Base-by-base conservation (phyloP, 768 basidiomycete species). In the Rhodotorula paludigena region DNA sequence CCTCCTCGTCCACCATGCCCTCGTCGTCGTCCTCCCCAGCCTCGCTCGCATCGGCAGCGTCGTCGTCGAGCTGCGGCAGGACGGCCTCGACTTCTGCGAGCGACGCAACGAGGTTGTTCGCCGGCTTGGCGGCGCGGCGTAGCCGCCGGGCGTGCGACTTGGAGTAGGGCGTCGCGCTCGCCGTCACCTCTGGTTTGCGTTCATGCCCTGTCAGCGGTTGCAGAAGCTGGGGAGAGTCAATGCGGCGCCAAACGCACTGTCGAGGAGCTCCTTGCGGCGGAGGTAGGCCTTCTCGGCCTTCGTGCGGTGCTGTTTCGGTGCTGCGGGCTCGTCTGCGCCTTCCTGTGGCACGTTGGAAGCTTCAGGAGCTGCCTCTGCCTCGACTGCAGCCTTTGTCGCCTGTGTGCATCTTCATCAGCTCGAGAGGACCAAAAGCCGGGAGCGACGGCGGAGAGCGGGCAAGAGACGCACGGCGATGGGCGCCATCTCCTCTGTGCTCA, bases 61-160 rank as follows among this genome's bases (percentile, higher is more conserved):
- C 48, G 12, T 54, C 54, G 56, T 52, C 57, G 30, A 65, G 32
- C 14, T 48, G 44, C 3, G 69, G 72, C 25, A 69, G 33, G n/a
- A 71, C 61, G 16, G 71, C 72, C 30, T 71, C 59, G 33, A 76
- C 48, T 23, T 74, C 72, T 4, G 59, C 45, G 18, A 72, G 44
- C 14, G 52, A 48, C 9, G 74, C 47, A 60, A 68, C 72, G 49
- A 75, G 72, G 63, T 73, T 68, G 36, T 73, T 47, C 5, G 28
- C 30, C 16, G 72, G 67, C 39, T 63, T 60, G 14, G 57, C 60
- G 28, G 69, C 66, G 25, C 73, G 71, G 32, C 74, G 74, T 21
- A 69, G 16, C 0, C 75, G 70, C 9, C 74, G 61, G 15, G 53
- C 52, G 60, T 74, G 72, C 21, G 74, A 74, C 33, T 73, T 73